Conservation (phyloP, 73 alveolate species). For the Tetrahymena malaccensis region DNA sequence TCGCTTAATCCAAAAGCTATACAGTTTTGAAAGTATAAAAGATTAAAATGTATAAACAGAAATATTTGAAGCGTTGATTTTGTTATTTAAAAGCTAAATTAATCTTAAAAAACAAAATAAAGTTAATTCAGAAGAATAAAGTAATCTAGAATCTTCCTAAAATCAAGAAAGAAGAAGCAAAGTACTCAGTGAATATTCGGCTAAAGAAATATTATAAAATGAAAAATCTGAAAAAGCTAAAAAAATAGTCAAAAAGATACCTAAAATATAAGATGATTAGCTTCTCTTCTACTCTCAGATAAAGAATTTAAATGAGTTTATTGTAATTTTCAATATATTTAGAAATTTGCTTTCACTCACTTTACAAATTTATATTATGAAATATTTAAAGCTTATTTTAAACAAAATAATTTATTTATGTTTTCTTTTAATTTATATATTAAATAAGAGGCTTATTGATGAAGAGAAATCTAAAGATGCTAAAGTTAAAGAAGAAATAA, state of each 20-base stretch:
- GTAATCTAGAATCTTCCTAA: neutral
- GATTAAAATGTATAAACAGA: neutral
- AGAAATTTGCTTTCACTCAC: no score
- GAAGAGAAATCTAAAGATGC: neutral
- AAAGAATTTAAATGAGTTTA: neutral
- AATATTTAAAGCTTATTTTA: no score
- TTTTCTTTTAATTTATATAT: no score
- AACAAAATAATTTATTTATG: no score
- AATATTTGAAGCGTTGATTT: neutral
- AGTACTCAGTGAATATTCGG: neutral
- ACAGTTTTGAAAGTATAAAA: neutral
- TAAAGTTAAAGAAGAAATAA: neutral
- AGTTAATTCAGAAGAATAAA: neutral
- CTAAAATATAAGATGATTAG: neutral
- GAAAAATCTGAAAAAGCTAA: neutral
- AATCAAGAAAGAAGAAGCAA: neutral
- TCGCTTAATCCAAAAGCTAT: neutral
- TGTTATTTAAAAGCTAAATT: neutral
- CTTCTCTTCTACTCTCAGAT: neutral
- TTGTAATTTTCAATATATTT: neutral
- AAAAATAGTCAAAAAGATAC: neutral
- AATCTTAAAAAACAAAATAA: neutral
- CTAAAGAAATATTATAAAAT: neutral
- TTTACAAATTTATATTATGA: no score
- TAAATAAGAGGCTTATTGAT: neutral